Conservation (phyloP, 768 basidiomycete species). For the Lactarius hatsudake region DNA sequence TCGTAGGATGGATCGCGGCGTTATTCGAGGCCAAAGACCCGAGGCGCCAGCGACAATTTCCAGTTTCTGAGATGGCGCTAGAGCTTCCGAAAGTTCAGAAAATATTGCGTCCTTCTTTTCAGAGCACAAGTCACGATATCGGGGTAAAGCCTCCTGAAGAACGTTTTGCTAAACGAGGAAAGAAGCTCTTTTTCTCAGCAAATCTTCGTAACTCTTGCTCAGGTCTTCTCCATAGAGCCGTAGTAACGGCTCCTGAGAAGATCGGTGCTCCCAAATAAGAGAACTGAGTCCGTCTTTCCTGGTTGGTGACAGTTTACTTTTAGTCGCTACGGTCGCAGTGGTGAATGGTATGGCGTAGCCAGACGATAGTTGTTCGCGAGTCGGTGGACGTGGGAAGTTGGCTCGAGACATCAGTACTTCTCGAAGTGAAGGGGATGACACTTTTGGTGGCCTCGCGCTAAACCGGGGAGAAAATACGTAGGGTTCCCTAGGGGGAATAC, state of each 20-base stretch:
- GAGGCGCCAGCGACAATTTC: not conserved
- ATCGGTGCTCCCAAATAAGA: constrained; percentile 3
- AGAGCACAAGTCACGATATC: not conserved
- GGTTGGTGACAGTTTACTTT: not conserved
- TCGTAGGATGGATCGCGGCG: constrained; percentile 13
- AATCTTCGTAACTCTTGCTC: not conserved
- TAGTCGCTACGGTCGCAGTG: not conserved
- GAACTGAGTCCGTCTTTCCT: not conserved
- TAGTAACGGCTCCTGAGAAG: not conserved
- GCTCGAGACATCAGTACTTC: constrained; percentile 2
- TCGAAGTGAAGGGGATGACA: not conserved
- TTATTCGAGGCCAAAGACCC: constrained; percentile 19
- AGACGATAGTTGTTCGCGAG: not conserved
- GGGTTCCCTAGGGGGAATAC: not conserved
- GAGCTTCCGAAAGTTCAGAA: not conserved
- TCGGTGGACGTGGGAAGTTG: not conserved
- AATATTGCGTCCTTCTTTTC: not conserved
- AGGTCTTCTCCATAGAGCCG: constrained; percentile 13
- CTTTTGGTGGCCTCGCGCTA: not conserved
- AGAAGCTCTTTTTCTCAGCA: not conserved
- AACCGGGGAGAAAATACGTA: not conserved
- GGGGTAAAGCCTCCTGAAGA: not conserved
- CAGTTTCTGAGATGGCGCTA: not conserved
- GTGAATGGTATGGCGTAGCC: not conserved
- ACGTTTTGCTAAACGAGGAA: not conserved